Percentiles rank a stretch among this genome's conserved stretches.
These are phyloP conservation scores for Nyssa sinensis DNA, from an alignment of 148 eudicot species.

Conservation along the genomic window DNA sequence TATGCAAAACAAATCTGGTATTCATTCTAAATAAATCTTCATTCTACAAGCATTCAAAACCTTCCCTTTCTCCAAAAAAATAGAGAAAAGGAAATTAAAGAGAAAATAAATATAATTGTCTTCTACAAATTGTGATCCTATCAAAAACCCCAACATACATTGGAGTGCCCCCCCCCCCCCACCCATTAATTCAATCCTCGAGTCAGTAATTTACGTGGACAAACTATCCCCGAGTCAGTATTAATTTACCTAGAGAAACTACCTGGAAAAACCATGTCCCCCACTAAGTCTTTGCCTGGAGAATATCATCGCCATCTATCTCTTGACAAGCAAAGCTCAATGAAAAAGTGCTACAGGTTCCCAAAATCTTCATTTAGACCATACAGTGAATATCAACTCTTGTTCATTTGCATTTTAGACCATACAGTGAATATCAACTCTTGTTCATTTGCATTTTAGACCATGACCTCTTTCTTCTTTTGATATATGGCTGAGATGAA, in stretches of 20 bases:
- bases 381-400: neutral
- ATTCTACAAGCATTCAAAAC: neutral
- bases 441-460: neutral
- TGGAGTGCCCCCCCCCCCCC: neutral
- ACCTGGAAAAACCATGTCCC: no score
- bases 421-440: neutral
- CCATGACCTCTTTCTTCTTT: neutral
- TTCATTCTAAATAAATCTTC: neutral
- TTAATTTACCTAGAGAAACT: no score
- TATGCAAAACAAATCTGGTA: neutral
- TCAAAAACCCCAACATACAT: neutral
- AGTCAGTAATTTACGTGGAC: neutral
- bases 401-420: neutral
- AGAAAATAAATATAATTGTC: neutral
- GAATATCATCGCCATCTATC: no score
- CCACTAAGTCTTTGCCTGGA: no score
- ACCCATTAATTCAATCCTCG: neutral
- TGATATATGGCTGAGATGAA: neutral
- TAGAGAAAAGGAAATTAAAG: no score
- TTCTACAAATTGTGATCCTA: conserved; percentile 1
- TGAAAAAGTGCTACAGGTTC: neutral
- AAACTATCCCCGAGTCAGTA: neutral
- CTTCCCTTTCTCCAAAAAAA: neutral
- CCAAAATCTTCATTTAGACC: neutral
- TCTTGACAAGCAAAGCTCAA: neutral